Conservation (phyloP, 2,329 filamentous ascomycete genomes). For the Talaromyces sp. region DNA sequence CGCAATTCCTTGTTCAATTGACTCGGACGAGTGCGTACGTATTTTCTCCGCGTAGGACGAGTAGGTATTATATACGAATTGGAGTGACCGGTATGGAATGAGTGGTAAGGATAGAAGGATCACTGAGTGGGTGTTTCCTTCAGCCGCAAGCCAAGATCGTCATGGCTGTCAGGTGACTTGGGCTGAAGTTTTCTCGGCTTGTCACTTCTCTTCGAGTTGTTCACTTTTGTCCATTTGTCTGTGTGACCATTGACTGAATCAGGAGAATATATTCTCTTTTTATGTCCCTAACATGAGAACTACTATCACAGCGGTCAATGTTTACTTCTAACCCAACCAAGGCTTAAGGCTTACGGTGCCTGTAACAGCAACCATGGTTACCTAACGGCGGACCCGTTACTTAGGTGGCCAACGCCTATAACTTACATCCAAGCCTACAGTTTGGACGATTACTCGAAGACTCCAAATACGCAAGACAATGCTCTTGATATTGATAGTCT, state of each 20-base stretch:
- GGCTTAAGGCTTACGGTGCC: too few relatives aligned
- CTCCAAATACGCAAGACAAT: too few relatives aligned
- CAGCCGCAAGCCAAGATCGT: neutral
- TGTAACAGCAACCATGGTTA: too few relatives aligned
- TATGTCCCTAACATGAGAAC: too few relatives aligned
- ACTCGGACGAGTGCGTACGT: neutral
- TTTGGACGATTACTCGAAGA: too few relatives aligned
- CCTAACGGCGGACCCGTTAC: too few relatives aligned
- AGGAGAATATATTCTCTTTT: neutral
- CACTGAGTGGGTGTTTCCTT: neutral
- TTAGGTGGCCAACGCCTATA: neutral
- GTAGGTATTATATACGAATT: too few relatives aligned
- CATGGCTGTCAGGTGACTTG: conserved; percentile 9
- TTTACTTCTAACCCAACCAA: too few relatives aligned
- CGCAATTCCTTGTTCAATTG: neutral
- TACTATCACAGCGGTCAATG: too few relatives aligned
- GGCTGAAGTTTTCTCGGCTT: neutral
- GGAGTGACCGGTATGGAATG: neutral
- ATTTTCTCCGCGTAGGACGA: neutral
- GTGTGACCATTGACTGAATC: neutral
- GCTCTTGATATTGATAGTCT: too few relatives aligned
- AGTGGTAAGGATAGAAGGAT: too few relatives aligned
- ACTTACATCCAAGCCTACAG: too few relatives aligned
- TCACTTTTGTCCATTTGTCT: neutral
- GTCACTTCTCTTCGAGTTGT: neutral